These are phyloP conservation scores for Flaveria trinervia DNA, from an alignment of 129 eudicot species.

Conservation along the genomic window DNA sequence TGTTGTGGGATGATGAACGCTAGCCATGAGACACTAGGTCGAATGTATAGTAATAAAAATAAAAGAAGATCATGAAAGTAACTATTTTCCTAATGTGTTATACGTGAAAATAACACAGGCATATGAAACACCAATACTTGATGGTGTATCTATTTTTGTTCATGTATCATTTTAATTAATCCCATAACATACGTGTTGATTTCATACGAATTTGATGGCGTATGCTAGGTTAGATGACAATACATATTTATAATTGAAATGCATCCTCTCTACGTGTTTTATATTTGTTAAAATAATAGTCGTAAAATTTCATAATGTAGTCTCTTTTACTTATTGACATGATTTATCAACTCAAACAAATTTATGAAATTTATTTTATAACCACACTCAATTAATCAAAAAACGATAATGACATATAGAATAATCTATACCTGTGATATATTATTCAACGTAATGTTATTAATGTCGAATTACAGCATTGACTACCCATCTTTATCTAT, in stretches of 20 bases:
- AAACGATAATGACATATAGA: too few species aligned
- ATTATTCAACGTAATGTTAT: too few species aligned
- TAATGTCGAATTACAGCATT: too few species aligned
- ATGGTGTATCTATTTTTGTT: neutral
- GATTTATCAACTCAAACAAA: too few species aligned
- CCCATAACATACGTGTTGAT: neutral
- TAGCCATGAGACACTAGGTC: neutral
- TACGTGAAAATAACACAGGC: neutral
- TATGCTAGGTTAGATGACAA: too few species aligned
- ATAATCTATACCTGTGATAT: too few species aligned
- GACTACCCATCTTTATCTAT: too few species aligned
- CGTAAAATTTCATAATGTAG: too few species aligned
- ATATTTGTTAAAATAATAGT: neutral
- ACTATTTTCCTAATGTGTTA: neutral
- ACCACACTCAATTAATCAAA: too few species aligned
- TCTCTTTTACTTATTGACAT: too few species aligned
- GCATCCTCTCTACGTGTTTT: neutral
- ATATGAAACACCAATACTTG: neutral
- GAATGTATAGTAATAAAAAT: conserved; percentile 23
- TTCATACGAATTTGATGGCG: neutral
- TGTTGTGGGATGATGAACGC: conserved; percentile 31
- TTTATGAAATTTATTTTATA: too few species aligned
- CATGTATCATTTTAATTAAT: neutral
- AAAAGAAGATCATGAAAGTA: neutral
- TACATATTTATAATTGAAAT: neutral